phyloP scores from a whole-genome alignment of 192 early-diverging fungal species.

The Hyaloraphidium curvatum region DNA sequence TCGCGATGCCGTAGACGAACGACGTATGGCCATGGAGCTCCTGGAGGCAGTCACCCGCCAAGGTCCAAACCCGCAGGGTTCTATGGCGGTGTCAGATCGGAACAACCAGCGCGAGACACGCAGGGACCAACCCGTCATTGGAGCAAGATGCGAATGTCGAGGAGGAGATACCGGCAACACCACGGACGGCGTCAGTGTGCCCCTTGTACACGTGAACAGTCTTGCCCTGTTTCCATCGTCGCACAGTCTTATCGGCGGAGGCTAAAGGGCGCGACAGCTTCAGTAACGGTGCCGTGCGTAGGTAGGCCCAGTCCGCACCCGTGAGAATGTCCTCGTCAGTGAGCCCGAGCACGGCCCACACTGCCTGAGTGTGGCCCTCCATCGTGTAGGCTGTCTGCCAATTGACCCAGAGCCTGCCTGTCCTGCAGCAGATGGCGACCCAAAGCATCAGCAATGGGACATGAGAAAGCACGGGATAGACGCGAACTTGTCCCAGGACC shows the following conservation, averaged over 20 bases:
- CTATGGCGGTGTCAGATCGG: constrained; percentile 15
- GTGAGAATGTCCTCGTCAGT: constrained; percentile 52
- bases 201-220: constrained; percentile 43
- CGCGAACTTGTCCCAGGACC: constrained; percentile 95
- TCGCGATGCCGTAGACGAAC: constrained; percentile 69
- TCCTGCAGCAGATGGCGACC: constrained; percentile 24
- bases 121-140: constrained; percentile 86
- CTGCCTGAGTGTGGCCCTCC: constrained; percentile 57
- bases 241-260: constrained; percentile 84
- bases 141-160: constrained; percentile 64
- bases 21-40: constrained; percentile 75
- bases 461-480: constrained; percentile 3
- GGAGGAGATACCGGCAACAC: constrained; percentile 36
- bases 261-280: too few species aligned
- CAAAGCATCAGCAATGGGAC: neutral
- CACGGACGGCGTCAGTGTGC: constrained; percentile 83
- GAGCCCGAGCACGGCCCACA: constrained; percentile 78
- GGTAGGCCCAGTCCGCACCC: constrained; percentile 26
- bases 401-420: constrained; percentile 76
- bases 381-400: constrained; percentile 49
- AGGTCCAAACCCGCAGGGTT: constrained; percentile 62
- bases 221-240: constrained; percentile 54
- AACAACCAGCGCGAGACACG: neutral
- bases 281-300: too few species aligned
- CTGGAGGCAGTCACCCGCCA: constrained; percentile 43